Conservation (phyloP, 2,329 filamentous ascomycete species). For the Fusarium papillatum region DNA sequence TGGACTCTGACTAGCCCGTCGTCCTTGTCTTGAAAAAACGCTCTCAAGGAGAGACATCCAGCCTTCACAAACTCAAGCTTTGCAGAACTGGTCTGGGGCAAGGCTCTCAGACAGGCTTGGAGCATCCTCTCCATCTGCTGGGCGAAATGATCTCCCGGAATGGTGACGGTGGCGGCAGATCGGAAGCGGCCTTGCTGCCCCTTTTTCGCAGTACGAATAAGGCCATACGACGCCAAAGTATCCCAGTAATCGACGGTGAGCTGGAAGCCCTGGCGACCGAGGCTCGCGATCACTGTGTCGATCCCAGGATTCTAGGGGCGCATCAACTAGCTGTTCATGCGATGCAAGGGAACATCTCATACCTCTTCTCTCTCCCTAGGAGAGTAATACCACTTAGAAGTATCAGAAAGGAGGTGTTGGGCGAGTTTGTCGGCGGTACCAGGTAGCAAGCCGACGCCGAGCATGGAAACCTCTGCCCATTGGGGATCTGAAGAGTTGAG, state of each 20-base stretch:
- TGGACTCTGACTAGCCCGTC: conserved; percentile 7
- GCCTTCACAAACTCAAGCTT: conserved; percentile 12
- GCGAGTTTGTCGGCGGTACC: neutral
- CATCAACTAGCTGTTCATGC: neutral
- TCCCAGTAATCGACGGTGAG: conserved; percentile 22
- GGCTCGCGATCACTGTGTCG: neutral
- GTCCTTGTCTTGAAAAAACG: neutral
- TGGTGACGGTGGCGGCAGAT: neutral
- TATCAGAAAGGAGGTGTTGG: conserved; percentile 11
- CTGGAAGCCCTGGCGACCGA: conserved; percentile 15
- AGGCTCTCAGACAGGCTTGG: conserved; percentile 4
- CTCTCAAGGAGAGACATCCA: neutral
- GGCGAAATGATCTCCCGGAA: conserved; percentile 3
- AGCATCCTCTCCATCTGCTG: neutral
- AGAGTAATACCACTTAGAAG: conserved; percentile 28
- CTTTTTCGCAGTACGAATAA: conserved; percentile 1
- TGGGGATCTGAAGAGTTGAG: conserved; percentile 8
- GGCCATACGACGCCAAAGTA: neutral
- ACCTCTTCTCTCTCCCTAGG: conserved; percentile 8
- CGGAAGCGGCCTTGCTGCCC: conserved; percentile 15
- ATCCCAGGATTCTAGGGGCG: conserved; percentile 8
- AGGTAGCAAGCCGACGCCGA: neutral
- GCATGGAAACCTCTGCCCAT: conserved; percentile 23
- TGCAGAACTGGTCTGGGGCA: neutral
- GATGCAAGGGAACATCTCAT: neutral